Conservation (phyloP, 768 basidiomycete genomes). For the Pulveroboletus sp. region DNA sequence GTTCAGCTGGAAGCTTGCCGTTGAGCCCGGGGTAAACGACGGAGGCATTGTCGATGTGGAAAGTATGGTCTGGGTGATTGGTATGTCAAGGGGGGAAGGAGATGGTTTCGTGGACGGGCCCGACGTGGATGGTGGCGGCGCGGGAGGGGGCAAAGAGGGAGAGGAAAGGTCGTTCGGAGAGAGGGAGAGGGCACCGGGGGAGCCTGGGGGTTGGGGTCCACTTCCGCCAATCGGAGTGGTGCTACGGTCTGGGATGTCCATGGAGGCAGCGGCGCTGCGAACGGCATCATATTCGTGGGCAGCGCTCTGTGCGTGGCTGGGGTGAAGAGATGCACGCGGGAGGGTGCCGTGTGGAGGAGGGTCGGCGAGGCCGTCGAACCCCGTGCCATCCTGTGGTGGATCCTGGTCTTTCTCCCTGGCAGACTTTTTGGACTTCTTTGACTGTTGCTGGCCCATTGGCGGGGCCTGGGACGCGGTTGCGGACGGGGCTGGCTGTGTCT, state of each 20-base stretch:
- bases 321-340: constrained; percentile 42
- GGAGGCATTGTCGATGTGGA: constrained; percentile 54
- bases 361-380: constrained; percentile 38
- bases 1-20: constrained; percentile 35
- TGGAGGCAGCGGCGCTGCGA: constrained; percentile 32
- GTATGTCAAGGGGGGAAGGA: constrained; percentile 68
- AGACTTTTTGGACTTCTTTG: constrained; percentile 73
- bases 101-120: constrained; percentile 35
- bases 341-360: constrained; percentile 38
- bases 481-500: constrained; percentile 58
- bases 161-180: constrained; percentile 38
- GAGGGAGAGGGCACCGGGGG: constrained; percentile 31
- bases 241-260: constrained; percentile 30
- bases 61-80: constrained; percentile 80
- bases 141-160: constrained; percentile 34
- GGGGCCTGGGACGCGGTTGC: constrained; percentile 35
- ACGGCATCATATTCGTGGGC: constrained; percentile 33
- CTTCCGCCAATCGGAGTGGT: constrained; percentile 40
- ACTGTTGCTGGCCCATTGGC: constrained; percentile 80
- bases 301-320: constrained; percentile 39
- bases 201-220: constrained; percentile 32
- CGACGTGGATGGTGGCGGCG: constrained; percentile 10
- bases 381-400: constrained; percentile 37
- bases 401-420: constrained; percentile 69
- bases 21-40: constrained; percentile 50